Base-by-base conservation (phyloP, 2,329 filamentous ascomycete genomes). In the Sporothrix curviconia region DNA sequence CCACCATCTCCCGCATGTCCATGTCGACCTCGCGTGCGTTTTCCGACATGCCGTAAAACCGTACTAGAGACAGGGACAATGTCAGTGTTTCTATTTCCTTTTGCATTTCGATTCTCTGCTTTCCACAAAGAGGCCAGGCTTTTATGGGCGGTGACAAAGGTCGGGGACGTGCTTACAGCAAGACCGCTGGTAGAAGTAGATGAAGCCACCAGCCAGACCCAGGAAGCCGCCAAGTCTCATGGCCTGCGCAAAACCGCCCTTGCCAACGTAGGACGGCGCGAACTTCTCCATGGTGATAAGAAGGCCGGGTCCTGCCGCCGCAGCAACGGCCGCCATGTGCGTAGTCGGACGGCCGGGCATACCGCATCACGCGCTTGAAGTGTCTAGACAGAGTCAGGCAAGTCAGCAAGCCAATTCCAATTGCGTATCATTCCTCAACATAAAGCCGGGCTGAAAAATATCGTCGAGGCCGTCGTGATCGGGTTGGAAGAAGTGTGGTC, bases 1-100 rank as follows among this genome's bases (percentile, higher is more conserved):
- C 83, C 37, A 96, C 92, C 94, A 99, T 99, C 75, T 99, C 94
- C 63, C 84, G 83, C 92, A 97, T 97, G 71, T 99, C 94, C 86
- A 95, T 86, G 63, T 96, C 88, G 58, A 94, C 78, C 74, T 99
- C 94, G 66, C 94, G 86, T 56, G 86, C 76, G 76, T 99, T 99
- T 74, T 99, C 94, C 49, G 83, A 86, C 74, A 92, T 90, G 67
- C 94, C 94, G 76, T 96, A 97, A 76, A 99, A 97, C 64, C 94
- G 89, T 68, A 92, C 91, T 96, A 68, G 51, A 55, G n/a, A 53
- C 28, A 40, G 55, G 42, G 49, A 15, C 34, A 12, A 24, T 30
- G 25, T 44, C 14, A 36, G 50, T 19, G n/a, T n/a, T n/a, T n/a
- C n/a, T n/a, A n/a, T n/a, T n/a, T n/a, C n/a, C n/a, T n/a, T n/a